These are phyloP conservation scores for Blastocystis sp. DNA, from an alignment of 352 stramenopile species.

Conservation along the genomic window DNA sequence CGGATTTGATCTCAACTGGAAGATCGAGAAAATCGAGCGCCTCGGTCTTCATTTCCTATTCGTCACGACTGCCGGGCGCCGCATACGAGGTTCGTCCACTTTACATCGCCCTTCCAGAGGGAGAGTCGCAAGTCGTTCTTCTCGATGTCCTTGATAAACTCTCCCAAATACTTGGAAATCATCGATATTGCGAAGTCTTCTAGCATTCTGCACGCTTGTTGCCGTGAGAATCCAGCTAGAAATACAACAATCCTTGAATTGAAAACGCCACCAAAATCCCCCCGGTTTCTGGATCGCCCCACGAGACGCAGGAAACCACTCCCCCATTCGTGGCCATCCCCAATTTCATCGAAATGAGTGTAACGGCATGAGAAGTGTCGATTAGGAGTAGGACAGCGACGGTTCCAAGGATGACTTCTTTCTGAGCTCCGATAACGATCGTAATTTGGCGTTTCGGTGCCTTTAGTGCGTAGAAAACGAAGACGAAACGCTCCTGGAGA, in stretches of 20 bases:
- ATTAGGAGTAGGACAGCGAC: slow-evolving; percentile 44
- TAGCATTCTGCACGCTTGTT: slow-evolving; percentile 51
- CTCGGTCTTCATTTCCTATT: slow-evolving; percentile 69
- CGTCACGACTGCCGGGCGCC: neutral
- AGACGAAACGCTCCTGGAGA: neutral
- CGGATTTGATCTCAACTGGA: slow-evolving; percentile 68
- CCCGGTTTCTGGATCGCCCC: neutral
- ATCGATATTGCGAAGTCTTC: slow-evolving; percentile 64
- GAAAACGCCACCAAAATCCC: neutral
- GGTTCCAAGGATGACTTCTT: slow-evolving; percentile 47
- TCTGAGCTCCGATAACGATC: slow-evolving; percentile 14
- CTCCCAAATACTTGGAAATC: slow-evolving; percentile 64
- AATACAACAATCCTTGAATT: neutral
- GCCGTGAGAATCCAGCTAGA: neutral
- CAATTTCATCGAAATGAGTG: slow-evolving; percentile 16
- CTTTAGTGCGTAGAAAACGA: neutral
- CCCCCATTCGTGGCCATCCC: neutral
- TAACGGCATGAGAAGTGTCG: neutral
- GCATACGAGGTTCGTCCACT: slow-evolving; percentile 48
- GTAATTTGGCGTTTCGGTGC: neutral
- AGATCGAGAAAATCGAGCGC: slow-evolving; percentile 69
- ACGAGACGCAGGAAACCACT: neutral
- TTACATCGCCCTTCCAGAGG: slow-evolving; percentile 69
- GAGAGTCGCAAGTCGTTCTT: slow-evolving; percentile 68
- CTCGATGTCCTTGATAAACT: slow-evolving; percentile 69